phyloP scores from a whole-genome alignment of 31 red algal species.

The Odonthalia washingtoniensis region DNA sequence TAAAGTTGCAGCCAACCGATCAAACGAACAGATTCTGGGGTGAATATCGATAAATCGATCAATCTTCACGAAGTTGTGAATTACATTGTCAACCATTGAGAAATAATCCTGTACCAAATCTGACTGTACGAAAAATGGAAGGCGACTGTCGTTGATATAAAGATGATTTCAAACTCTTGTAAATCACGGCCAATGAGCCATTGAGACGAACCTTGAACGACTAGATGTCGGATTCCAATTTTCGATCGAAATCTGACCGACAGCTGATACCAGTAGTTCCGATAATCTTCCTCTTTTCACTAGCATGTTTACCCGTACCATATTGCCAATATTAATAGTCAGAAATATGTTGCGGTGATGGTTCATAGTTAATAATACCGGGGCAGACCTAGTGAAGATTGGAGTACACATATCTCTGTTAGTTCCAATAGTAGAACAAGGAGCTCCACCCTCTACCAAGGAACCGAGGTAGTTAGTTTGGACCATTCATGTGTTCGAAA shows the following conservation, averaged over 20 bases:
- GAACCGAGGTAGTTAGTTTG: no score
- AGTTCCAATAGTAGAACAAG: background rate
- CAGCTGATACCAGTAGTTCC: background rate
- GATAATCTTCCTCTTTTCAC: background rate
- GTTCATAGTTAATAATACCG: background rate
- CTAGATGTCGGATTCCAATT: background rate
- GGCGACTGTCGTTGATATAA: background rate
- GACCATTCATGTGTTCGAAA: no score
- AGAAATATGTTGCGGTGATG: background rate
- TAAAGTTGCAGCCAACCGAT: no score
- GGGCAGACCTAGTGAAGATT: background rate
- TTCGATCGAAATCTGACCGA: background rate
- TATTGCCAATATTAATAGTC: background rate
- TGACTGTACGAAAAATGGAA: background rate
- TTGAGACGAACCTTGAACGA: slow-evolving; percentile 11
- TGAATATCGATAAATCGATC: background rate
- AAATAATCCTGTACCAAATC: background rate
- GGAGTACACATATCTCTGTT: background rate
- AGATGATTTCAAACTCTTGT: background rate
- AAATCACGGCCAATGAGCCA: slow-evolving; percentile 22
- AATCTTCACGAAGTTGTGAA: background rate
- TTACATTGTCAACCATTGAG: background rate
- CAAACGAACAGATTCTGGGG: background rate
- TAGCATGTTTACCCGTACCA: no score
- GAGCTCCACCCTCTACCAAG: background rate